Evolutionary conservation across 2,329 filamentous ascomycete genomes (phyloP), one percentile per base, ranked within the genome.

Genomic region (Nigrospora sphaerica): DNA sequence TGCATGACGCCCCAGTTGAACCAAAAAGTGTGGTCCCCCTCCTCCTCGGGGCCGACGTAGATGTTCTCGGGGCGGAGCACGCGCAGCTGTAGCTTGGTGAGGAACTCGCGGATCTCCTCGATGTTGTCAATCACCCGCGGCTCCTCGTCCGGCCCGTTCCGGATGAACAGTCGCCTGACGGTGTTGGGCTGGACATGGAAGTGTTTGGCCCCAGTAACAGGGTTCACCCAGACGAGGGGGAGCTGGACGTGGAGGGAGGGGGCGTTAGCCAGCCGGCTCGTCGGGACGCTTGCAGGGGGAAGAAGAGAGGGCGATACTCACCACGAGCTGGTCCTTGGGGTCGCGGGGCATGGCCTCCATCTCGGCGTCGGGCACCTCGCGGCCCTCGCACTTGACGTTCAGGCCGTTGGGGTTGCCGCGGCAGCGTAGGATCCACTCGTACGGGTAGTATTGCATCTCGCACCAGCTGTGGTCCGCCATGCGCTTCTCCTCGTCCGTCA

Each of bases 161-260:
- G 64, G 12, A 72, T 19, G 47, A 68, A 70, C 11, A 71, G 56
- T 33, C 62, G 64, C 28, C 64, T 59, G 13, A 60, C 67, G 43
- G 59, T 64, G 19, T 70, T 66, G 12, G 64, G 64, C 46, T 72
- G 69, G 23, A 72, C 68, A 55, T 67, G 64, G 52, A 73, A 67
- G 6, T 69, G 66, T 42, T 65, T 67, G 46, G 70, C 65, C 7
- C 64, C 64, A 0, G 66, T 65, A 10, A 60, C 57, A 0, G 71
- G 69, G 46, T 72, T 73, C 11, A 69, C 59, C 70, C 70, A 72
- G 1, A 72, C 69, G 62, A 72, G 68, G 2, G 71, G 70, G 52
- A 23, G 19, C 19, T 23, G 6, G 19, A 23, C 19, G 19, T 23
- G 19, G 19, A 23, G 19, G 19, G 19, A 23, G 19, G 19, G 19